Percentiles rank a stretch among this genome's conserved stretches.
These are phyloP conservation scores for Trichoderma koningiopsis DNA, from an alignment of 2,329 filamentous ascomycete genomes.

Conservation along the genomic window DNA sequence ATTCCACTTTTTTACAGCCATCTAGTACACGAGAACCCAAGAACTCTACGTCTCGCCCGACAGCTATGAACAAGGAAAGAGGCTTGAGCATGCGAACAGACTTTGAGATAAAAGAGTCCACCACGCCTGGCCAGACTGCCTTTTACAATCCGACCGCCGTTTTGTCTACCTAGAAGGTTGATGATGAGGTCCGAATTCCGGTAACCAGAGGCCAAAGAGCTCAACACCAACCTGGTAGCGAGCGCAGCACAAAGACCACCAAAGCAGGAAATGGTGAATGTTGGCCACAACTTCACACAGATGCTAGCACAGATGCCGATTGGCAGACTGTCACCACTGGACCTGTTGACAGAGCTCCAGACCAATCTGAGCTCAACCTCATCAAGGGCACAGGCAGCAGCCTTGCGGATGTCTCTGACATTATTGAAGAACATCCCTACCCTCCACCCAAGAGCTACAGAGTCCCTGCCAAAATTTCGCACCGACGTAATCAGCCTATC, in stretches of 20 bases:
- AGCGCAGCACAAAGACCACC: not conserved
- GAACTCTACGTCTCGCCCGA: conserved; percentile 32
- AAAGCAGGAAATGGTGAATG: conserved; percentile 5
- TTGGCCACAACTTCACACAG: conserved; percentile 27
- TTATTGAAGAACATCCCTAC: conserved; percentile 22
- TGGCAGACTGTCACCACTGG: conserved; percentile 44
- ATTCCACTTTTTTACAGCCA: conserved; percentile 42
- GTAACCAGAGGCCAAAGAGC: conserved; percentile 31
- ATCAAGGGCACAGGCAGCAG: conserved; percentile 45
- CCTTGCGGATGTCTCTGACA: conserved; percentile 49
- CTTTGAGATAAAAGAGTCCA: not conserved
- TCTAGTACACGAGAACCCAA: conserved; percentile 45
- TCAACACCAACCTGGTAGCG: not conserved
- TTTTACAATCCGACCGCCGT: conserved; percentile 44
- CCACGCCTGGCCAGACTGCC: conserved; percentile 22
- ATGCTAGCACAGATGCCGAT: conserved; percentile 36
- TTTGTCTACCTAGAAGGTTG: conserved; percentile 45
- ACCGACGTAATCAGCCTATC: conserved; percentile 4
- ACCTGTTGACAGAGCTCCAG: conserved; percentile 30
- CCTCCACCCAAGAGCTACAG: not conserved
- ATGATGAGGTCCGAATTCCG: conserved; percentile 43
- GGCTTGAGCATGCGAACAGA: not conserved
- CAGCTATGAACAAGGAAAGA: conserved; percentile 12
- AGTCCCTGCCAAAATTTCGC: not conserved
- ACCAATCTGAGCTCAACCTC: conserved; percentile 32